phyloP scores from a whole-genome alignment of 345 rosid genomes.

The Draba incana region DNA sequence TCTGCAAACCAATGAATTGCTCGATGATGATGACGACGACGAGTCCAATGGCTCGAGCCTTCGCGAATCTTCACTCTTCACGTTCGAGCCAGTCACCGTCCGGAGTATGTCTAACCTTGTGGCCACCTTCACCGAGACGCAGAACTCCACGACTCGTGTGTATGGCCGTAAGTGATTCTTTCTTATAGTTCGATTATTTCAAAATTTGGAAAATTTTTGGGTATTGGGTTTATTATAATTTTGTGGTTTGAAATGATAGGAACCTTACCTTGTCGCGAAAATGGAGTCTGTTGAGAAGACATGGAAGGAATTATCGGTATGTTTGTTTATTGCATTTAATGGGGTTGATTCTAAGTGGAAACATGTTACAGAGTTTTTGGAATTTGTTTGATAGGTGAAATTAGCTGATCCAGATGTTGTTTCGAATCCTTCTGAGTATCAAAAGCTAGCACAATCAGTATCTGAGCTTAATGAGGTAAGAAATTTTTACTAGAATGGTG shows the following conservation, averaged over 20 bases:
- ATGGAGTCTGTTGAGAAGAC: conserved; percentile 96
- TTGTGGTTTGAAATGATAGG: conserved; percentile 49
- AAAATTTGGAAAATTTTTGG: background rate
- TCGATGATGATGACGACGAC: conserved; percentile 46
- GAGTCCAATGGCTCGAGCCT: conserved; percentile 53
- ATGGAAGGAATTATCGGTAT: conserved; percentile 90
- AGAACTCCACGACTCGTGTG: conserved; percentile 64
- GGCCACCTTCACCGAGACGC: conserved; percentile 41
- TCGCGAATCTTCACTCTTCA: conserved; percentile 30
- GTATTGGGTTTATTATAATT: background rate
- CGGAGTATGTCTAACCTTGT: conserved; percentile 35
- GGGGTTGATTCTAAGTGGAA: background rate
- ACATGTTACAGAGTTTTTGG: background rate
- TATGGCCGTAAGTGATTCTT: conserved; percentile 73
- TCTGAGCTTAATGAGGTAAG: conserved; percentile 87
- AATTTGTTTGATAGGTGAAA: conserved; percentile 56
- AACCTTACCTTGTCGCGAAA: conserved; percentile 74
- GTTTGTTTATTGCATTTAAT: background rate
- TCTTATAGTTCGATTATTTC: background rate
- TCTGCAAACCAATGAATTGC: conserved; percentile 45
- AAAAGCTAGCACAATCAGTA: conserved; percentile 84
- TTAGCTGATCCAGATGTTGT: conserved; percentile 91
- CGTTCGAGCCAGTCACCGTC: conserved; percentile 32
- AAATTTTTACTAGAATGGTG: background rate
- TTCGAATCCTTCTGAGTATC: conserved; percentile 78